Percentiles rank a stretch among this genome's conserved stretches.
These are phyloP conservation scores for Chrysosporium queenslandicum DNA, from an alignment of 2,329 filamentous ascomycete genomes.

Conservation along the genomic window DNA sequence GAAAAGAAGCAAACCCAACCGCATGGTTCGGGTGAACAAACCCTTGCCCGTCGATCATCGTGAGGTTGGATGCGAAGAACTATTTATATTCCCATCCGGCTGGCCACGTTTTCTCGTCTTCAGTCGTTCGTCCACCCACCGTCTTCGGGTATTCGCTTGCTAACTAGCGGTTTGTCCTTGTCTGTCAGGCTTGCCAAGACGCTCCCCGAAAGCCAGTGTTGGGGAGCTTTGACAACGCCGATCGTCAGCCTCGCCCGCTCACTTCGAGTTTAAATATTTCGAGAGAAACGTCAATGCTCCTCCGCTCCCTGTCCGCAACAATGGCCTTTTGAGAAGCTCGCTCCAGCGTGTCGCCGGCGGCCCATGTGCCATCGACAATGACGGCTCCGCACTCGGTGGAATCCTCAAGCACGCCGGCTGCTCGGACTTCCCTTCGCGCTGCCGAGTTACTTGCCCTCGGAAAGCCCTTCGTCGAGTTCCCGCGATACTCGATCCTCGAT, in stretches of 20 bases:
- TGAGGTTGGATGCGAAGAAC: not conserved
- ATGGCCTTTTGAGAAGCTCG: conserved; percentile 33
- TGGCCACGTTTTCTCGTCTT: not conserved
- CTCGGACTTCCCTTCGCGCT: conserved; percentile 5
- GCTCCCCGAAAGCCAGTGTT: not conserved
- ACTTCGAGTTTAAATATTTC: too few relatives aligned
- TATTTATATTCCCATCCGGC: not conserved
- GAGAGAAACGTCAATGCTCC: not conserved
- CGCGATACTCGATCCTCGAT: conserved; percentile 24
- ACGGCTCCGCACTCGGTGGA: conserved; percentile 34
- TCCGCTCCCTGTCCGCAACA: conserved; percentile 13
- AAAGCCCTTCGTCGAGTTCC: conserved; percentile 25
- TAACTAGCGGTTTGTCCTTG: too few relatives aligned
- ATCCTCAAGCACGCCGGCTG: conserved; percentile 38
- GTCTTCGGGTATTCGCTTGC: too few relatives aligned
- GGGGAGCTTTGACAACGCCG: not conserved
- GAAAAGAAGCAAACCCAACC: conserved; percentile 4
- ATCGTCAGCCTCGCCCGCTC: not conserved
- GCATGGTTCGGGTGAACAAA: conserved; percentile 10
- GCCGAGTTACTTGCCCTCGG: conserved; percentile 22
- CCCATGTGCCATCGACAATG: conserved; percentile 19
- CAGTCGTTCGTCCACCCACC: not conserved
- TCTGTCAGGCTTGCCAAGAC: conserved; percentile 3
- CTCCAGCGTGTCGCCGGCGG: conserved; percentile 32
- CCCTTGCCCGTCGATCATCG: conserved; percentile 9